phyloP scores from a whole-genome alignment of 2,329 filamentous ascomycete species.

The Thelonectria rubi region DNA sequence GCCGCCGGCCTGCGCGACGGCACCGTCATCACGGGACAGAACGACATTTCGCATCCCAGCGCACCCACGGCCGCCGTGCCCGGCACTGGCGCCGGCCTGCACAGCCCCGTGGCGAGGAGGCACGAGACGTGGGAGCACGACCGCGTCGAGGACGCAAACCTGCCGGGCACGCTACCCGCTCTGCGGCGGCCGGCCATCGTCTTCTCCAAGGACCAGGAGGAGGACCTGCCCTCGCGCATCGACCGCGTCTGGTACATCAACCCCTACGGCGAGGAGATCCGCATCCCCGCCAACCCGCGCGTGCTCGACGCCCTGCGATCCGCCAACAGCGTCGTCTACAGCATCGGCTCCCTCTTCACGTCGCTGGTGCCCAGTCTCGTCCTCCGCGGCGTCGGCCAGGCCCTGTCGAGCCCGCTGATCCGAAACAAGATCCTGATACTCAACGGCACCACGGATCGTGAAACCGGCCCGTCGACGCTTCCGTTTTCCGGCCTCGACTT shows the following conservation, averaged over 20 bases:
- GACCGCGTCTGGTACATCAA: constrained; percentile 96
- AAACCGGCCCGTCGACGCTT: constrained; percentile 75
- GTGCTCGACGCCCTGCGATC: constrained; percentile 73
- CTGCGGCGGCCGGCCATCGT: constrained; percentile 82
- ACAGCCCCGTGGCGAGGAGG: constrained; percentile 48
- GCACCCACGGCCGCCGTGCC: constrained; percentile 62
- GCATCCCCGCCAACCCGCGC: constrained; percentile 82
- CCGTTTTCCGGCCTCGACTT: constrained; percentile 84
- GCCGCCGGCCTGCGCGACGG: constrained; percentile 82
- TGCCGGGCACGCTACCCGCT: constrained; percentile 81
- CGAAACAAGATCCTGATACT: constrained; percentile 82
- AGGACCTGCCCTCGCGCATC: constrained; percentile 81
- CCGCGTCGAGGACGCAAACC: constrained; percentile 79
- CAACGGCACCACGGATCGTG: constrained; percentile 85
- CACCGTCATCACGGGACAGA: constrained; percentile 85
- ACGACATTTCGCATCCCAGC: constrained; percentile 88
- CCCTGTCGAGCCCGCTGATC: constrained; percentile 54
- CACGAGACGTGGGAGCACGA: constrained; percentile 66
- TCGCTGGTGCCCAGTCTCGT: constrained; percentile 86
- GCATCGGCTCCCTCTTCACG: constrained; percentile 93
- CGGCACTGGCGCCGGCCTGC: constrained; percentile 40
- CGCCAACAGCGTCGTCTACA: constrained; percentile 81
- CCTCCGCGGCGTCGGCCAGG: constrained; percentile 75
- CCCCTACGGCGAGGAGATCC: constrained; percentile 96
- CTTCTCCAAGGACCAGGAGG: constrained; percentile 80